Base-by-base conservation (phyloP, 495 filamentous ascomycete species). In the Hyaloscypha bicolor region DNA sequence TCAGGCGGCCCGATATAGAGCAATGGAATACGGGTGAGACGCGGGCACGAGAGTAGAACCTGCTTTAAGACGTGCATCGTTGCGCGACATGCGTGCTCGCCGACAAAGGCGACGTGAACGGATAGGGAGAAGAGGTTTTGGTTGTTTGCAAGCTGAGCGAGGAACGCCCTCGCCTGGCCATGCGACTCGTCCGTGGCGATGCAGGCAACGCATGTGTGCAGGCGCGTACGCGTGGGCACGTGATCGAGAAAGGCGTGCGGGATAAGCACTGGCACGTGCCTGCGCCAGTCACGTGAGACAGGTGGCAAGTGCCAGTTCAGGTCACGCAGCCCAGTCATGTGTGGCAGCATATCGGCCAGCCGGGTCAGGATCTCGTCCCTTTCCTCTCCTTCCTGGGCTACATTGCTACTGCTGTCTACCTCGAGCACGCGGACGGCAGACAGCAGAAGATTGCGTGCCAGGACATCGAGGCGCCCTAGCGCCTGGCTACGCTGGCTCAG, bases 11-110 rank as follows among this genome's bases (percentile, higher is more conserved):
- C 42, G 31, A 68, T 61, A 58, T 68, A 21, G 31, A 68, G 48
- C 60, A 68, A 30, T 56, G 48, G 66, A 39, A 68, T 52, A 16
- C 66, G 37, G 48, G 19, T 25, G 45, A 68, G 66, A 31, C 58
- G 53, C 45, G 61, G 66, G 42, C 66, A 68, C 51, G 66, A 68
- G 42, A 68, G 66, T 30, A 68, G 57, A 25, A 68, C 61, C 42
- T 39, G 42, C 21, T 59, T 68, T 45, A 68, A 57, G 48, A 39
- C 66, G n/a, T 30, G 48, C 66, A 68, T 68, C 30, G 51, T 64
- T 32, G 53, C 31, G 37, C 53, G 66, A 63, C 66, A 68, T 19
- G 19, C 33, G 9, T 30, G 61, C 35, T 68, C 65, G 3, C 19
- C 33, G 42, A 58, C 14, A 51, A 58, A 68, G 21, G 42, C 14